Conservation (phyloP, 768 basidiomycete species). For the Tephrocybe rancida region DNA sequence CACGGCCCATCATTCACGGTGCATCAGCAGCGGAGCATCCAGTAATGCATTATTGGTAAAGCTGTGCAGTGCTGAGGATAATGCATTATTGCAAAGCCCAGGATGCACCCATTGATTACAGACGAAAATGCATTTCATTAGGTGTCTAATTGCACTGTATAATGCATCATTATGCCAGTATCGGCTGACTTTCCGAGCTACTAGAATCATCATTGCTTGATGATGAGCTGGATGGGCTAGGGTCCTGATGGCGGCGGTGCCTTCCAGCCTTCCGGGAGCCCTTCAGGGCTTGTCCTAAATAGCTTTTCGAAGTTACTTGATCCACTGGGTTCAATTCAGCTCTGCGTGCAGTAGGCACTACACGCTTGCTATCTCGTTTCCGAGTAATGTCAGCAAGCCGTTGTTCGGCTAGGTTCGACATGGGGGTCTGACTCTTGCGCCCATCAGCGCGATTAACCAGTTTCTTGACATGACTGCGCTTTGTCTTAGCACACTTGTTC, state of each 20-base stretch:
- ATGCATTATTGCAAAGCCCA: too few relatives aligned
- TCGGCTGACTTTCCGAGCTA: not conserved
- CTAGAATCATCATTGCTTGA: not conserved
- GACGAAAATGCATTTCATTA: too few relatives aligned
- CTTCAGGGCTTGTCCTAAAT: not conserved
- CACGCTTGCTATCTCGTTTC: not conserved
- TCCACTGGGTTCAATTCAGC: not conserved
- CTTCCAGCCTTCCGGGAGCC: not conserved
- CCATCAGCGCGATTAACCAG: too few relatives aligned
- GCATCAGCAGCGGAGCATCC: too few relatives aligned
- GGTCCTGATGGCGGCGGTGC: not conserved
- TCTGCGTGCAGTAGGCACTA: not conserved
- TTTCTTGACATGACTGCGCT: too few relatives aligned
- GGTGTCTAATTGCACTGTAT: too few relatives aligned
- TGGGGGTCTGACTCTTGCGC: not conserved
- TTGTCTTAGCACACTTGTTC: too few relatives aligned
- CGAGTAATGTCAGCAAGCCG: not conserved
- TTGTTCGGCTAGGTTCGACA: not conserved
- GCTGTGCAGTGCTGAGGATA: too few relatives aligned
- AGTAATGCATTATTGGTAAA: too few relatives aligned
- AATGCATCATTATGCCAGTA: too few relatives aligned
- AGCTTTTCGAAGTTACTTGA: not conserved
- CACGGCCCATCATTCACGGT: too few relatives aligned
- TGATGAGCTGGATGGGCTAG: not conserved
- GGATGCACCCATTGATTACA: too few relatives aligned